Percentiles rank a stretch among this genome's conserved stretches.
These are phyloP conservation scores for Trypanosoma grayi DNA, from an alignment of 208 protist genomes.

Conservation along the genomic window DNA sequence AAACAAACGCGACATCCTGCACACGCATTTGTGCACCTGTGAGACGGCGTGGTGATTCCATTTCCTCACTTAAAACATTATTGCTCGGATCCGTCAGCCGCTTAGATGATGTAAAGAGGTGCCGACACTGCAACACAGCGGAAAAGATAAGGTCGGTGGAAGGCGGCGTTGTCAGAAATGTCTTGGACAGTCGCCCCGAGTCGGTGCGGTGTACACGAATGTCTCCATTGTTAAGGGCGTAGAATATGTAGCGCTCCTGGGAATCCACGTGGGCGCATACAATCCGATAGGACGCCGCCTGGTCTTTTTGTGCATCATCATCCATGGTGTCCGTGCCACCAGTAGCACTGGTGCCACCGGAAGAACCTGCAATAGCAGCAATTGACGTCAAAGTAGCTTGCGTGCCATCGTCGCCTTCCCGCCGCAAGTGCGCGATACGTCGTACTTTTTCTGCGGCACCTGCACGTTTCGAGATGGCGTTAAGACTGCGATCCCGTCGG, in stretches of 20 bases:
- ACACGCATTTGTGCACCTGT: slow-evolving; percentile 21
- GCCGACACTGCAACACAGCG: slow-evolving; percentile 52
- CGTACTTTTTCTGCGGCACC: neutral
- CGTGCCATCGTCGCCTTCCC: too few relatives aligned
- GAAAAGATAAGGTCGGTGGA: slow-evolving; percentile 56
- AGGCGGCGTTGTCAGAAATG: slow-evolving; percentile 63
- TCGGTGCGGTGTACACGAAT: slow-evolving; percentile 74
- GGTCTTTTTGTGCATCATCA: slow-evolving; percentile 6
- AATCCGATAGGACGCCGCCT: slow-evolving; percentile 27
- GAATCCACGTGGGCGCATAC: slow-evolving; percentile 50
- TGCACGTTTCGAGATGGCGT: neutral
- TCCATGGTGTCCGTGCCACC: neutral
- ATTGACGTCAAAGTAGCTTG: too few relatives aligned
- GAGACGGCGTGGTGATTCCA: neutral
- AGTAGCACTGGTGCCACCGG: neutral
- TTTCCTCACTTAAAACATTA: neutral
- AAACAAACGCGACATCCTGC: slow-evolving; percentile 47
- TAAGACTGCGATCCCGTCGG: slow-evolving; percentile 1
- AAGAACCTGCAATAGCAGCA: neutral
- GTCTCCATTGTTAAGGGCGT: slow-evolving; percentile 66
- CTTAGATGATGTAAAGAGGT: slow-evolving; percentile 34
- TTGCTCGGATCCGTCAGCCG: neutral
- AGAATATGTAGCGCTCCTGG: slow-evolving; percentile 62
- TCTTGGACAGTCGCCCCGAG: slow-evolving; percentile 66
- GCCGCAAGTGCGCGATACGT: neutral